Percentiles rank a stretch among this genome's conserved stretches.
These are phyloP conservation scores for Kentomonas sorsogonicus DNA, from an alignment of 208 protist genomes.

Conservation along the genomic window DNA sequence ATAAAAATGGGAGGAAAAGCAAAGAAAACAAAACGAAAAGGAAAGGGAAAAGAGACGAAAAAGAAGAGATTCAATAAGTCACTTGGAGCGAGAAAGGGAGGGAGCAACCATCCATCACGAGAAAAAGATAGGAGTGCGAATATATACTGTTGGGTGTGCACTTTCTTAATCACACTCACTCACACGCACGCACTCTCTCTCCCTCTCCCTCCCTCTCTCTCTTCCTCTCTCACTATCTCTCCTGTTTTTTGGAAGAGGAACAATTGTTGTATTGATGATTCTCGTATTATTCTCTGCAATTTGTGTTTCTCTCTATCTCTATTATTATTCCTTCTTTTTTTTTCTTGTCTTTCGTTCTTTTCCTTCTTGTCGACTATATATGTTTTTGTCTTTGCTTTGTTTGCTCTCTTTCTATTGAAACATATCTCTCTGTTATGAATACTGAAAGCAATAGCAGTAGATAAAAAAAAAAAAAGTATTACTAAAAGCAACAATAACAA, in stretches of 20 bases:
- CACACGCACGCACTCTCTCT: background rate
- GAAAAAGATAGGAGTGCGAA: background rate
- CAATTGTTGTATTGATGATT: background rate
- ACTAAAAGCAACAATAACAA: background rate
- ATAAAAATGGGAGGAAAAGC: background rate
- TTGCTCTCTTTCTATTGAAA: background rate
- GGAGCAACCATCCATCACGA: background rate
- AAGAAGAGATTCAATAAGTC: background rate
- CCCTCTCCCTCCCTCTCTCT: background rate
- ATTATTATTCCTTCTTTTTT: background rate
- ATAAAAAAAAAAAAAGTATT: background rate
- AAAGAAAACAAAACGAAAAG: constrained; percentile 2
- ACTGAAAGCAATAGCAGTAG: background rate
- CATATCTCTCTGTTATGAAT: background rate
- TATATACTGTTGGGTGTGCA: background rate
- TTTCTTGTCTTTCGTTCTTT: background rate
- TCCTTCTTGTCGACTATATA: background rate
- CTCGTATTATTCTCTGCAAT: background rate
- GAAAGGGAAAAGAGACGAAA: background rate
- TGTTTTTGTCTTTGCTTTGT: background rate
- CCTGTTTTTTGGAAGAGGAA: background rate
- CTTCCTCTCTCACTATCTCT: background rate
- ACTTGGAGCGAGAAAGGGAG: background rate
- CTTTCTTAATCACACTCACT: background rate
- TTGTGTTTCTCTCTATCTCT: background rate